Conservation (phyloP, 345 rosid genomes). For the Balakata baccata region DNA sequence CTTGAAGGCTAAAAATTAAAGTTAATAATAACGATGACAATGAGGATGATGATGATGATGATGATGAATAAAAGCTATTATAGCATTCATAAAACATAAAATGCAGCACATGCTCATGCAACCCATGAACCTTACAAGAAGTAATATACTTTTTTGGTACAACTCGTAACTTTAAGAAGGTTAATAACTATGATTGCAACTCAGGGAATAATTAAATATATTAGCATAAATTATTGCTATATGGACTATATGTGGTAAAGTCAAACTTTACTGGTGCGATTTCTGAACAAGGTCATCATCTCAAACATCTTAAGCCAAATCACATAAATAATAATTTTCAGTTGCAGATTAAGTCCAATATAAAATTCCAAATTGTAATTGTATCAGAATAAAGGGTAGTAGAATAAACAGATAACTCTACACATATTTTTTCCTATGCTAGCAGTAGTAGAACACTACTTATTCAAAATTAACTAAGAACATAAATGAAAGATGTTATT, state of each 20-base stretch:
- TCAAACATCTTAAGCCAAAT: background rate
- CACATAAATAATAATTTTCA: background rate
- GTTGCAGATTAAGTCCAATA: background rate
- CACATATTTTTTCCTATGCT: background rate
- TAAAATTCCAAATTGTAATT: too few relatives aligned
- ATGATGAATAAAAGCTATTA: background rate
- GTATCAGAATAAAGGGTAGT: too few relatives aligned
- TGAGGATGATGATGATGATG: too few relatives aligned
- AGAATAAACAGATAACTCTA: background rate
- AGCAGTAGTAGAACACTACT: background rate
- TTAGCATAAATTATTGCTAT: background rate
- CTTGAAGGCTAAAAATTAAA: constrained; percentile 72
- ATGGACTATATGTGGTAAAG: background rate
- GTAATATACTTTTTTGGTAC: background rate
- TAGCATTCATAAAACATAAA: constrained; percentile 5
- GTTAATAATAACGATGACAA: background rate
- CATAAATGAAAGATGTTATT: background rate
- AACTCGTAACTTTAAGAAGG: background rate
- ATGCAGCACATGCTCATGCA: background rate
- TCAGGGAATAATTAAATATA: background rate
- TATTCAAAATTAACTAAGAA: background rate
- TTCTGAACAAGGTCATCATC: background rate
- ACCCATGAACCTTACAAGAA: background rate
- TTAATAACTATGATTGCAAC: too few relatives aligned
- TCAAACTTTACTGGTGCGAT: background rate